phyloP scores from a whole-genome alignment of 1,139 yeast genomes.

The Hansenula sp. region DNA sequence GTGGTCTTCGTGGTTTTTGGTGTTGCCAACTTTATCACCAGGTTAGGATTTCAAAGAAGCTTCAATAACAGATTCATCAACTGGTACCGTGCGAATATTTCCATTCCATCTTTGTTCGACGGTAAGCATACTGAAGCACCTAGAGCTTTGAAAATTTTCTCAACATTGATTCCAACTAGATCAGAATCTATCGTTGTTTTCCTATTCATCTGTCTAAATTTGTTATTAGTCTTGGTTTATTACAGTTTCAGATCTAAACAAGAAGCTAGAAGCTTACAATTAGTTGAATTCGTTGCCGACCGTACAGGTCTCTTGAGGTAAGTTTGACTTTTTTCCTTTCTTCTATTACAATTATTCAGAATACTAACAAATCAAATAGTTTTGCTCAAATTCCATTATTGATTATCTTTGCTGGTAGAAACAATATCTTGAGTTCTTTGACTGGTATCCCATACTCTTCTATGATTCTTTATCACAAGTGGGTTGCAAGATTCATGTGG shows the following conservation, averaged over 20 bases:
- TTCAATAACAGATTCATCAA: slow-evolving; percentile 12
- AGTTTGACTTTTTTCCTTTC: neutral
- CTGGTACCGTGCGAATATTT: slow-evolving; percentile 14
- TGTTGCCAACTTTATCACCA: slow-evolving; percentile 4
- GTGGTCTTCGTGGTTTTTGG: slow-evolving; percentile 9
- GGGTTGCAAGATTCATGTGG: slow-evolving; percentile 49
- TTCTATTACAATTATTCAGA: neutral
- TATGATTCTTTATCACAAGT: slow-evolving; percentile 61
- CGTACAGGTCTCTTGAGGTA: slow-evolving; percentile 55
- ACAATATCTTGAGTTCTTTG: slow-evolving; percentile 57
- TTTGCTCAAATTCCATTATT: slow-evolving; percentile 43
- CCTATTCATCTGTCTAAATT: slow-evolving; percentile 42
- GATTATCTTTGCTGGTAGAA: slow-evolving; percentile 58
- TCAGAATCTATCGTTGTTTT: slow-evolving; percentile 49
- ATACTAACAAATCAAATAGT: neutral
- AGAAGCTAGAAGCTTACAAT: slow-evolving; percentile 32
- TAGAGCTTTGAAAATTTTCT: slow-evolving; percentile 3
- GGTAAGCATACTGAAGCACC: slow-evolving; percentile 11
- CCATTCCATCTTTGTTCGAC: slow-evolving; percentile 18
- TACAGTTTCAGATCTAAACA: slow-evolving; percentile 31
- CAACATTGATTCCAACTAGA: slow-evolving; percentile 54
- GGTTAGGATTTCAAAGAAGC: slow-evolving; percentile 12
- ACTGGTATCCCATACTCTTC: slow-evolving; percentile 67
- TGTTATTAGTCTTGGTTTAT: slow-evolving; percentile 38
- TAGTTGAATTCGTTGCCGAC: slow-evolving; percentile 55